Percentiles rank a stretch among this genome's conserved stretches.
phyloP scores from a whole-genome alignment of 306 rosid genomes.

The Quercus berberidifolia region DNA sequence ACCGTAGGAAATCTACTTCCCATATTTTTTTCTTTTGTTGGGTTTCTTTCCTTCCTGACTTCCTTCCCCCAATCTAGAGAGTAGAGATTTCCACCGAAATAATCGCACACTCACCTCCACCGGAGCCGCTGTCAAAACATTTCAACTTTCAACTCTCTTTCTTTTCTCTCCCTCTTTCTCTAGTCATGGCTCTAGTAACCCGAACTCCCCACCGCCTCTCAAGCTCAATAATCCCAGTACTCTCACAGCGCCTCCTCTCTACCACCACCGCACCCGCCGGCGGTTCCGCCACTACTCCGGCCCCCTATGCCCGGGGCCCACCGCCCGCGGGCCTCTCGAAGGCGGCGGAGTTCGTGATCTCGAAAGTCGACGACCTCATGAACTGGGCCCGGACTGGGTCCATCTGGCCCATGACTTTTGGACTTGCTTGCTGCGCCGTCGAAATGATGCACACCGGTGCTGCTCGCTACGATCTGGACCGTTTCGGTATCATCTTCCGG shows the following conservation, averaged over 20 bases:
- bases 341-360: constrained; percentile 85
- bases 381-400: constrained; percentile 97
- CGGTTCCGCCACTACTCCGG: constrained; percentile 22
- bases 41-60: too few species aligned
- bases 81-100: too few species aligned
- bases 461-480: constrained; percentile 89
- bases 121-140: background rate
- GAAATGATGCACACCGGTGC: constrained; percentile 99
- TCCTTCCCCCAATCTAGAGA: too few species aligned
- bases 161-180: background rate
- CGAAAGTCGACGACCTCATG: constrained; percentile 89
- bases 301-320: constrained; percentile 52
- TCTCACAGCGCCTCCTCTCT: too few species aligned
- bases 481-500: constrained; percentile 90
- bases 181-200: constrained; percentile 60
- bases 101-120: too few species aligned
- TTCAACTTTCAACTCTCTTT: background rate
- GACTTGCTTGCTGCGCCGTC: constrained; percentile 98
- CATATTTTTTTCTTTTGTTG: too few species aligned
- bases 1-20: too few species aligned
- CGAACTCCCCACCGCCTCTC: constrained; percentile 46
- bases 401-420: constrained; percentile 98
- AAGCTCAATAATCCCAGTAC: constrained; percentile 9
- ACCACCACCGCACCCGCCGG: too few species aligned
- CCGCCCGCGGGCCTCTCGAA: constrained; percentile 70